Evolutionary conservation across 2,329 filamentous ascomycete genomes (phyloP).

Genomic region (Scolecobasidium constrictum): DNA sequence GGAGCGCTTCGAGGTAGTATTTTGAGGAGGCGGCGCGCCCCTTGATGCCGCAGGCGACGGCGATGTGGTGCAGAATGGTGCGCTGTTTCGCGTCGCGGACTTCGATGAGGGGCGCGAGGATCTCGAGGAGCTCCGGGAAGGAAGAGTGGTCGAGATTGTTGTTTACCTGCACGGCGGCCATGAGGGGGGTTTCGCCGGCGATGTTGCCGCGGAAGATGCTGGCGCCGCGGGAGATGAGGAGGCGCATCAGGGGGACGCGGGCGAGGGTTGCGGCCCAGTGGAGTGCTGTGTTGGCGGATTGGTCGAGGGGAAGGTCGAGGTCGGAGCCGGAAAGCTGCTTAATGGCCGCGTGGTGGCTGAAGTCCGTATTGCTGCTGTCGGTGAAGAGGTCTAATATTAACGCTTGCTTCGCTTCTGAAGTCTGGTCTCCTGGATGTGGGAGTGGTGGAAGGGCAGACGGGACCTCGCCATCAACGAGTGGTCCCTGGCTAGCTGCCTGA

Average conservation of each 20-base stretch:
- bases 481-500: constrained; percentile 31
- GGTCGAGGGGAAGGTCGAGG: constrained; percentile 85
- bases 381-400: constrained; percentile 75
- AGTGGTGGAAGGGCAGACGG: constrained; percentile 55
- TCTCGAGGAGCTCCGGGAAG: constrained; percentile 82
- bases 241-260: constrained; percentile 68
- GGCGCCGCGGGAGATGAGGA: constrained; percentile 73
- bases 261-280: constrained; percentile 95
- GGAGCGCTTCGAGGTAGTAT: constrained; percentile 89
- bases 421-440: constrained; percentile 44
- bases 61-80: constrained; percentile 92
- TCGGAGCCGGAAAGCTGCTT: constrained; percentile 66
- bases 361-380: constrained; percentile 57
- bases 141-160: constrained; percentile 88
- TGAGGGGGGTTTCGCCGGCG: constrained; percentile 82
- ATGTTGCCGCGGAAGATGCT: constrained; percentile 82
- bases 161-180: constrained; percentile 84
- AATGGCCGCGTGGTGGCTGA: constrained; percentile 65
- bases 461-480: constrained; percentile 39
- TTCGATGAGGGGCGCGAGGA: constrained; percentile 82
- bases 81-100: constrained; percentile 79
- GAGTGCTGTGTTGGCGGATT: constrained; percentile 77
- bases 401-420: constrained; percentile 70
- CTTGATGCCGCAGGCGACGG: constrained; percentile 89
- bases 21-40: constrained; percentile 83